Evolutionary conservation across 257 asterid genomes (phyloP).

Genomic region (Solanum clarkiae): DNA sequence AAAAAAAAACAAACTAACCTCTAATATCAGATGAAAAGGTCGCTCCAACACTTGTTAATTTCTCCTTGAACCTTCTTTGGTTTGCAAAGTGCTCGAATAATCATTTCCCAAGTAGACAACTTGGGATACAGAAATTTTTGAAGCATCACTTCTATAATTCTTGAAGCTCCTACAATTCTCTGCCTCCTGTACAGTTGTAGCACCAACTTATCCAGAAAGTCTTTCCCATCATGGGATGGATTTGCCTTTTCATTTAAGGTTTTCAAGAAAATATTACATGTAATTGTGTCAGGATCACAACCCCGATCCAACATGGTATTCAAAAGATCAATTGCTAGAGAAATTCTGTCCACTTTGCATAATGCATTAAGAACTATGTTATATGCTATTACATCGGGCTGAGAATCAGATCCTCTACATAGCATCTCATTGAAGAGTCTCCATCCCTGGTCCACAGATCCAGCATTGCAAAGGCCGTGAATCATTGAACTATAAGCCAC

Average conservation of each 20-base stretch:
- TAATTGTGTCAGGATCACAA: slow-evolving; percentile 69
- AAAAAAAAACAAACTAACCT: not conserved
- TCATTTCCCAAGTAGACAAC: slow-evolving; percentile 63
- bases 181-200: slow-evolving; percentile 51
- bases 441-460: slow-evolving; percentile 60
- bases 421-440: slow-evolving; percentile 79
- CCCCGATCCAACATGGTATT: slow-evolving; percentile 65
- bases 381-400: slow-evolving; percentile 73
- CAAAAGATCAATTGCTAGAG: slow-evolving; percentile 63
- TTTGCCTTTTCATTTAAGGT: slow-evolving; percentile 42
- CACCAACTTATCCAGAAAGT: slow-evolving; percentile 71
- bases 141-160: slow-evolving; percentile 75
- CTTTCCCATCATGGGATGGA: slow-evolving; percentile 51
- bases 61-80: slow-evolving; percentile 52
- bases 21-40: slow-evolving; percentile 37
- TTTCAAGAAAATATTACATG: slow-evolving; percentile 64
- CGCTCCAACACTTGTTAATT: slow-evolving; percentile 65
- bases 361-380: slow-evolving; percentile 63
- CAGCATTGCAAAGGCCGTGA: slow-evolving; percentile 65
- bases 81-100: slow-evolving; percentile 54
- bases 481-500: slow-evolving; percentile 88
- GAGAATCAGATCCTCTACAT: slow-evolving; percentile 30
- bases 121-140: slow-evolving; percentile 50
- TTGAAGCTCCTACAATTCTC: slow-evolving; percentile 56
- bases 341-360: slow-evolving; percentile 48